Percentiles rank a stretch among this genome's conserved stretches.
These are phyloP conservation scores for Neopestalotiopsis sp. DNA, from an alignment of 2,329 filamentous ascomycete genomes.

Conservation along the genomic window DNA sequence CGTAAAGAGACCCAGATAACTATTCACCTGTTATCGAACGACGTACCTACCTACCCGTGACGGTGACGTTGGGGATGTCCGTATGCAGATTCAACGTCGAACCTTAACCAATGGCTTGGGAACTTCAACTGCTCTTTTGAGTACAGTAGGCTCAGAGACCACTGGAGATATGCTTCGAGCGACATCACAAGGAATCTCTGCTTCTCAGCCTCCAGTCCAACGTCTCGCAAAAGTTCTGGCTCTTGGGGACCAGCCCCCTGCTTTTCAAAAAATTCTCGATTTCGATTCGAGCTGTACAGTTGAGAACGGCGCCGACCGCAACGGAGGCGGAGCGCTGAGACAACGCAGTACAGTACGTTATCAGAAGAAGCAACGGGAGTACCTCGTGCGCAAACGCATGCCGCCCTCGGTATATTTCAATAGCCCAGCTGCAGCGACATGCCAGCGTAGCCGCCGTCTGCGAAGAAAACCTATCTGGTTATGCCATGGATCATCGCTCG, in stretches of 20 bases:
- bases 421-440: background rate
- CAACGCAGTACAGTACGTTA: background rate
- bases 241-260: background rate
- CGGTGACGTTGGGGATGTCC: background rate
- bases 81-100: background rate
- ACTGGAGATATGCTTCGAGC: background rate
- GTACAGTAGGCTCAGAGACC: background rate
- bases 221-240: background rate
- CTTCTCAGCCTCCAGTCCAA: background rate
- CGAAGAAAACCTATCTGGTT: background rate
- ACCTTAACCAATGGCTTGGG: background rate
- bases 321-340: conserved; percentile 1
- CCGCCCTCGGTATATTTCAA: background rate
- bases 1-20: background rate
- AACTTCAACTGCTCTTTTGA: background rate
- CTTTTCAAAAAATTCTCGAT: background rate
- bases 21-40: background rate
- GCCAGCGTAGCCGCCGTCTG: background rate
- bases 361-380: background rate
- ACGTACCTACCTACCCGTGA: background rate
- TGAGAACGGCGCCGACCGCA: background rate
- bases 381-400: background rate
- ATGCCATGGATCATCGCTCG: background rate
- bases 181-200: background rate
- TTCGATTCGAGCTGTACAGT: background rate